Evolutionary conservation across 2,329 filamentous ascomycete species (phyloP), one percentile per base, ranked within the genome.

Genomic region (Simplicillium sp.): DNA sequence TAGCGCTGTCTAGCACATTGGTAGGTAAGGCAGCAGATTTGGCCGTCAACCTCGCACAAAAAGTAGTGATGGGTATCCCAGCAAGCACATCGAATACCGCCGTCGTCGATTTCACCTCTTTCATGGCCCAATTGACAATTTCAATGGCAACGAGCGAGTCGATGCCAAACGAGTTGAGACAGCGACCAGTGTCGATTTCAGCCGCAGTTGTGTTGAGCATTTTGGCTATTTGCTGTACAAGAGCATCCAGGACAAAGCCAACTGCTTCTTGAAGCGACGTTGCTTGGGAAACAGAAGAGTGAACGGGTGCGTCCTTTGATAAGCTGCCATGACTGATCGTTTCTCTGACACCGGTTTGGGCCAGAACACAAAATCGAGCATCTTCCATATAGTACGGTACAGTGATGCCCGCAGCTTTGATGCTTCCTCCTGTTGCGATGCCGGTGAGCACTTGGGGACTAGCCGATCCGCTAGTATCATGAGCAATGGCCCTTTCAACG

Each of bases 81-180:
- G n/a, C n/a, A n/a, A n/a, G n/a, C n/a, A n/a, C n/a, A n/a, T n/a
- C n/a, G n/a, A n/a, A n/a, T n/a, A n/a, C n/a, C n/a, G n/a, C n/a
- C n/a, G n/a, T n/a, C n/a, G n/a, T n/a, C n/a, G n/a, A n/a, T n/a
- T n/a, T n/a, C n/a, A n/a, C n/a, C n/a, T n/a, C n/a, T n/a, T n/a
- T n/a, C n/a, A n/a, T n/a, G n/a, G n/a, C 35, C 35, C 35, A 37
- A 20, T 37, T 37, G 15, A 37, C 35, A 7, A 37, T 37, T 20
- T 37, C 35, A 37, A 37, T 37, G 8, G 35, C 35, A 7, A 20
- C 35, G 9, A 37, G 35, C 11, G 35, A 37, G 25, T 37, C 35
- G 8, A 37, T 18, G 25, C 35, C 35, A 25, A 18, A 37, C 12
- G 11, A 17, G 15, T 37, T 15, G 12, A 37, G 35, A 20, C 18